These are phyloP conservation scores for Hemileia vastatrix DNA, from an alignment of 1,284 basidiomycete species.

Conservation along the genomic window DNA sequence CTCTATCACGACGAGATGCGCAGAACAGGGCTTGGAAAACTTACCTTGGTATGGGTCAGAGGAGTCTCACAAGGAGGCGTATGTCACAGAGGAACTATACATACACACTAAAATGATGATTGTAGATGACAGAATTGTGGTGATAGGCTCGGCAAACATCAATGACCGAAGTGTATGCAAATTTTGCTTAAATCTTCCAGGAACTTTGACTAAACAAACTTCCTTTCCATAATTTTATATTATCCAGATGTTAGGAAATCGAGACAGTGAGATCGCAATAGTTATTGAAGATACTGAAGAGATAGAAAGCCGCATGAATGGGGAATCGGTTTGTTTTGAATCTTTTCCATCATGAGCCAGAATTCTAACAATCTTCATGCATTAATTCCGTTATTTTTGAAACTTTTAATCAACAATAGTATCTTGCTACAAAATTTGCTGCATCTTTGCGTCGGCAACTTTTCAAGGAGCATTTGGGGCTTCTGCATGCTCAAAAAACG, in stretches of 20 bases:
- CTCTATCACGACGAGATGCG: conserved; percentile 63
- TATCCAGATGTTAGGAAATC: conserved; percentile 54
- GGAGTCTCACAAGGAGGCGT: conserved; percentile 69
- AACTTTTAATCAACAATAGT: conserved; percentile 35
- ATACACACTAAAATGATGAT: conserved; percentile 72
- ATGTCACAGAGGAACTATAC: conserved; percentile 59
- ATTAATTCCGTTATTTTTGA: conserved; percentile 32
- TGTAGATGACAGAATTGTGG: conserved; percentile 59
- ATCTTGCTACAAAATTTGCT: conserved; percentile 62
- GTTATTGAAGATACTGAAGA: conserved; percentile 77
- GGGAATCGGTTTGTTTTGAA: conserved; percentile 46
- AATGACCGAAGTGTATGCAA: conserved; percentile 65
- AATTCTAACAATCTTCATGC: conserved; percentile 29
- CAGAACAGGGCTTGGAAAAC: conserved; percentile 50
- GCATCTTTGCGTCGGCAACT: conserved; percentile 64
- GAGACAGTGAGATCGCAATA: conserved; percentile 84
- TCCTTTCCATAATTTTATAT: too few species aligned
- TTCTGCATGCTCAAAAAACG: conserved; percentile 57
- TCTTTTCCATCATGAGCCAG: neutral
- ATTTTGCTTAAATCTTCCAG: conserved; percentile 33
- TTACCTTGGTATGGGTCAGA: conserved; percentile 68
- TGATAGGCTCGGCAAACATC: conserved; percentile 81
- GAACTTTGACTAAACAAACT: conserved; percentile 33
- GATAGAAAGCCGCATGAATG: conserved; percentile 68
- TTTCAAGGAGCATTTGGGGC: conserved; percentile 74